Evolutionary conservation across 345 rosid genomes (phyloP), one percentile per base, ranked within the genome.

Genomic region (Erysimum cheiranthoides): DNA sequence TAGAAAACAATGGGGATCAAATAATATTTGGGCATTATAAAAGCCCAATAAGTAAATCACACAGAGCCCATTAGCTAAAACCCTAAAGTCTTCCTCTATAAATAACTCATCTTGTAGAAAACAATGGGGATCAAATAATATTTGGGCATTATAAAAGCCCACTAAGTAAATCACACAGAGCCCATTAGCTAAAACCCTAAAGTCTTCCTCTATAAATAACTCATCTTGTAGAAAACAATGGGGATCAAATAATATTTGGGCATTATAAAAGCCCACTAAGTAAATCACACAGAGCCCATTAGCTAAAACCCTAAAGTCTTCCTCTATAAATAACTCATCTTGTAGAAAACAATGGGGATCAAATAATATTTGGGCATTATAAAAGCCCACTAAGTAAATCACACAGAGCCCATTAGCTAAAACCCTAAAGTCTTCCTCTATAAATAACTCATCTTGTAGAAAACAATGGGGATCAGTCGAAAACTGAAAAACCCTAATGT

Each of bases 401-500:
- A 2, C 35, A 8, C 3, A 56, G 10, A 27, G 72, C 39, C 71
- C 71, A 56, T 43, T 5, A 54, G n/a, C 21, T 65, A 45, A 50
- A 73, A 73, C 68, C 71, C 77, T 61, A 64, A 58, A 21, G 3
- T 14, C 58, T 10, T 45, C 39, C 63, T 54, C 57, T 73, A 42
- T 73, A 63, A 52, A 32, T 9, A 0, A 2, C 25, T 58, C 35
- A 14, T 35, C 43, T 56, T 14, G 3, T 7, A 2, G 4, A 11
- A 1, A 3, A 49, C 27, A 0, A 49, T 0, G 0, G 1, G 58
- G 68, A 71, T 52, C 40, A 76, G 75, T 64, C 73, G 2, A 4
- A 73, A 49, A 28, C 18, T 60, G 2, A 59, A 0, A 59, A 78
- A 57, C 78, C 77, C 77, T 79, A 64, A 49, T 42, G 53, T 32